These are phyloP conservation scores for Cladosporium sp. DNA, from an alignment of 2,329 filamentous ascomycete species.

Conservation along the genomic window DNA sequence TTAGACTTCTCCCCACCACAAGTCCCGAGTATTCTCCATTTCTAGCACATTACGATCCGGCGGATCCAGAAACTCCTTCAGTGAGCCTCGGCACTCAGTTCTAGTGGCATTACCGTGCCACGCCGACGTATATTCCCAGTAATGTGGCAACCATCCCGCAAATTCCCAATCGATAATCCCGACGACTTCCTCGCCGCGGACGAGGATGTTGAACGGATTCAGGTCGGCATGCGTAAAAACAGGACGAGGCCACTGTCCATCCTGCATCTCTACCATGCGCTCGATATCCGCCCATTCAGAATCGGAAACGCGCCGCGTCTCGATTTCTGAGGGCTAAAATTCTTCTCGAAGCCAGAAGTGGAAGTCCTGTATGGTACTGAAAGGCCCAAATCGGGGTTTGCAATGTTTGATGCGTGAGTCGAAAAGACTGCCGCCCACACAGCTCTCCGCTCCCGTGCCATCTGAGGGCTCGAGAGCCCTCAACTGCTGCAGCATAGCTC, in stretches of 20 bases:
- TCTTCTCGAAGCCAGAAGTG: conserved; percentile 14
- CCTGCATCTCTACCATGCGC: conserved; percentile 4
- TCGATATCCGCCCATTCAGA: conserved; percentile 2
- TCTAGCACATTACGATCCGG: too few relatives aligned
- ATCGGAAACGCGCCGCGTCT: neutral
- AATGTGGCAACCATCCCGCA: conserved; percentile 45
- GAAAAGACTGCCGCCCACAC: conserved; percentile 13
- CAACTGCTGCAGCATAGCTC: conserved; percentile 15
- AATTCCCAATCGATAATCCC: conserved; percentile 47
- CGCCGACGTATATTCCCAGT: conserved; percentile 38
- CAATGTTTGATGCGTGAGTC: conserved; percentile 12
- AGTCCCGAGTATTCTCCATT: too few relatives aligned
- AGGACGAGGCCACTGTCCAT: conserved; percentile 1
- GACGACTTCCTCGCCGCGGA: conserved; percentile 37
- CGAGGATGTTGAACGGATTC: conserved; percentile 38
- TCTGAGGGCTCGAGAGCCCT: conserved; percentile 5
- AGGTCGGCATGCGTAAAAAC: conserved; percentile 50
- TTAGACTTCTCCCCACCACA: too few relatives aligned
- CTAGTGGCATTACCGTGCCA: too few relatives aligned
- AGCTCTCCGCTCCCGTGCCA: conserved; percentile 12
- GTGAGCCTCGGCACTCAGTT: too few relatives aligned
- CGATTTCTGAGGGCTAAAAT: neutral
- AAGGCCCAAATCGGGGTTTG: conserved; percentile 15
- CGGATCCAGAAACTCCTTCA: too few relatives aligned
- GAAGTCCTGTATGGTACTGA: conserved; percentile 16